Conservation (phyloP, 192 early-diverging fungal genomes). For the Coemansia sp. region DNA sequence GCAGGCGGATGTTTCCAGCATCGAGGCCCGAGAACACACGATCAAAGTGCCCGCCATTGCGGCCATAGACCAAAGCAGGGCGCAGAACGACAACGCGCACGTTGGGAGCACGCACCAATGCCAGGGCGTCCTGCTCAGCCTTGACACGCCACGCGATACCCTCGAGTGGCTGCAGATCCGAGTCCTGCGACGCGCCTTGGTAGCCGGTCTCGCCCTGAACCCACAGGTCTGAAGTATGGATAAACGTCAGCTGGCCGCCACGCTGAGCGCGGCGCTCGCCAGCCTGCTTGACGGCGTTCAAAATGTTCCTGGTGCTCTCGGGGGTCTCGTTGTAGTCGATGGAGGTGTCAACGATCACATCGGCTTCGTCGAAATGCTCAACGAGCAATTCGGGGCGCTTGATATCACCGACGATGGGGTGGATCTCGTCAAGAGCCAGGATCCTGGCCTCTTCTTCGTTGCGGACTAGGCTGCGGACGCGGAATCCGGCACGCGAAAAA, state of each 20-base stretch:
- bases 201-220: slow-evolving; percentile 3
- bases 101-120: not conserved
- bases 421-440: slow-evolving; percentile 6
- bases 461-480: slow-evolving; percentile 9
- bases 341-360: slow-evolving; percentile 7
- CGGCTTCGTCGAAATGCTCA: slow-evolving; percentile 1
- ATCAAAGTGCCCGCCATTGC: not conserved
- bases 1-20: slow-evolving; percentile 10
- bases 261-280: slow-evolving; percentile 3
- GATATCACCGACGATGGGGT: slow-evolving; percentile 7
- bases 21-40: slow-evolving; percentile 2
- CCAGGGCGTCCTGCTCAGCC: slow-evolving; percentile 1
- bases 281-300: slow-evolving; percentile 12
- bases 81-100: slow-evolving; percentile 11
- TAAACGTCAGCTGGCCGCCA: slow-evolving; percentile 4
- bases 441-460: slow-evolving; percentile 1
- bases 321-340: slow-evolving; percentile 5
- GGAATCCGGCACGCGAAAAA: slow-evolving; percentile 12
- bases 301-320: not conserved
- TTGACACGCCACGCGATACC: slow-evolving; percentile 2
- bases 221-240: slow-evolving; percentile 4
- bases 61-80: slow-evolving; percentile 12
- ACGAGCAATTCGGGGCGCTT: not conserved
- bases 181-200: slow-evolving; percentile 4
- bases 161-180: not conserved